Conservation (phyloP, 495 filamentous ascomycete genomes). For the Penicillium verhagenii region DNA sequence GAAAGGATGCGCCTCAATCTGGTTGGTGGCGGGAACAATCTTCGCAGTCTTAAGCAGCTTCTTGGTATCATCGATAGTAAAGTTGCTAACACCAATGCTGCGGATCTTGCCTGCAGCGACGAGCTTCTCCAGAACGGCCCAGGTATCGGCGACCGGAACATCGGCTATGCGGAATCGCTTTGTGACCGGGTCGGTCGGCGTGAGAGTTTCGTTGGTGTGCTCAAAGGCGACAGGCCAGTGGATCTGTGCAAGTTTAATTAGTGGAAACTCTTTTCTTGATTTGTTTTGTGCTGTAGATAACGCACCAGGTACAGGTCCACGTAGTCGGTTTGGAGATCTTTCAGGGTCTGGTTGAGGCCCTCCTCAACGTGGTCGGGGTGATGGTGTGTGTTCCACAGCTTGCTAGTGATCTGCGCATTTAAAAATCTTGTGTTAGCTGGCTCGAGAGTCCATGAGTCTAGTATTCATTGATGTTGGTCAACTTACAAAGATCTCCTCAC, state of each 20-base stretch:
- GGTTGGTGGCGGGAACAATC: conserved; percentile 69
- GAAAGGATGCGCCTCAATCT: conserved; percentile 86
- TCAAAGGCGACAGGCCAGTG: conserved; percentile 55
- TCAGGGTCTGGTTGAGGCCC: conserved; percentile 41
- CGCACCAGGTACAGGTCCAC: conserved; percentile 49
- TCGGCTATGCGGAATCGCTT: conserved; percentile 37
- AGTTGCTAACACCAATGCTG: conserved; percentile 83
- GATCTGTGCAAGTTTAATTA: conserved; percentile 21
- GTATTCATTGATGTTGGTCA: neutral
- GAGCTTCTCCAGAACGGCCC: conserved; percentile 71
- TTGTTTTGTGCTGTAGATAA: neutral
- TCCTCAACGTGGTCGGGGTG: conserved; percentile 40
- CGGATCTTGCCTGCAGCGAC: conserved; percentile 64
- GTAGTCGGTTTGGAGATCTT: conserved; percentile 45
- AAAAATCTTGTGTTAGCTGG: neutral
- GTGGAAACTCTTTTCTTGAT: neutral
- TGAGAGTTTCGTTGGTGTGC: conserved; percentile 55
- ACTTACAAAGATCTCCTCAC: conserved; percentile 45
- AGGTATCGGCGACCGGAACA: conserved; percentile 48
- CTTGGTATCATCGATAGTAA: conserved; percentile 61
- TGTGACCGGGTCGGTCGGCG: conserved; percentile 31
- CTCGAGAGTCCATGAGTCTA: neutral
- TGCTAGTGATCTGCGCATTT: conserved; percentile 35
- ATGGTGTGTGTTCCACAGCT: conserved; percentile 47
- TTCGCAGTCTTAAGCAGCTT: conserved; percentile 62